phyloP scores from a whole-genome alignment of 148 eudicot genomes.

The Beta vulgaris region DNA sequence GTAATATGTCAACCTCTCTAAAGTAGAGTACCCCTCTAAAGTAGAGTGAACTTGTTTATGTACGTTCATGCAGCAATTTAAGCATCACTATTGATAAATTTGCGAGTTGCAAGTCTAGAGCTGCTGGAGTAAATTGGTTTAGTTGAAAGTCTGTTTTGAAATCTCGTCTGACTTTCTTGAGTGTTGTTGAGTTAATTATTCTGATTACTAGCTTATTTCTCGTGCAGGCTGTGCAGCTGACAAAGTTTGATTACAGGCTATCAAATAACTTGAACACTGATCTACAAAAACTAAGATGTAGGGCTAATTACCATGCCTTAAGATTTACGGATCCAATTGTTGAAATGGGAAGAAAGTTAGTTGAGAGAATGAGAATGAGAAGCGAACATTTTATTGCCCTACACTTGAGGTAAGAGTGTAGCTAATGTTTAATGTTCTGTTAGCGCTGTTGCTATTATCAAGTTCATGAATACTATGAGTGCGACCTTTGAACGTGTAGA shows the following conservation, averaged over 20 bases:
- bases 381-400: conserved; percentile 63
- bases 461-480: conserved; percentile 12
- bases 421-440: not conserved
- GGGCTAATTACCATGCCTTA: conserved; percentile 86
- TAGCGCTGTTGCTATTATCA: conserved; percentile 7
- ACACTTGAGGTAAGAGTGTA: conserved; percentile 63
- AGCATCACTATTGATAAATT: too few relatives aligned
- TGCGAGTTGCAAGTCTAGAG: not conserved
- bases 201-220: not conserved
- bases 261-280: conserved; percentile 55
- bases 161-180: not conserved
- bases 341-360: conserved; percentile 68
- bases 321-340: conserved; percentile 59
- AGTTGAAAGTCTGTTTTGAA: not conserved
- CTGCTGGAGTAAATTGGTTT: not conserved
- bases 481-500: not conserved
- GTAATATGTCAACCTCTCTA: conserved; percentile 3
- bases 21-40: not conserved
- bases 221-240: conserved; percentile 84
- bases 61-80: not conserved
- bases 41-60: not conserved
- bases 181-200: not conserved
- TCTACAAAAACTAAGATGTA: conserved; percentile 78
- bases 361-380: conserved; percentile 74
- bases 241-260: conserved; percentile 84